Evolutionary conservation across 495 filamentous ascomycete species (phyloP), one percentile per base, ranked within the genome.

Genomic region (Amphirosellinia nigrospora): DNA sequence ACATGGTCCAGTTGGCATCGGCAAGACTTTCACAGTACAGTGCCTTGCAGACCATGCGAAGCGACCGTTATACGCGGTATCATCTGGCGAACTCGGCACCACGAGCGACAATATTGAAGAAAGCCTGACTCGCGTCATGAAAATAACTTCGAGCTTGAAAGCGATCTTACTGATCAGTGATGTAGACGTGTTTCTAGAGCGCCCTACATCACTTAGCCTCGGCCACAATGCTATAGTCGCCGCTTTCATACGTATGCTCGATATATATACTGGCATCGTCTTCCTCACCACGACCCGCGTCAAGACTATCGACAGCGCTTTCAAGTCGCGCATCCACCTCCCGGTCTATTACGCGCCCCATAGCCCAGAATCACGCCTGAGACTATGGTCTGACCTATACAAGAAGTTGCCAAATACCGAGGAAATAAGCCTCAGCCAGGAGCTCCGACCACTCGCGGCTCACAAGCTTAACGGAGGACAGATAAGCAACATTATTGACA

Each of bases 401-500:
- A 4, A 11, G 1, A 11, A 26, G 11, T 3, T 5, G 9, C 8
- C 48, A 21, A 8, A 11, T 28, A 2, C 0, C 5, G 74, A 77
- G 0, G 74, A 79, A 30, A 75, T 87, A 38, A 77, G 80, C 50
- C 82, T 86, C 26, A n/a, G n/a, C n/a, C 53, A 69, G 7, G 79
- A 85, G 6, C 70, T 88, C 2, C 66, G 79, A 9, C 64, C 65
- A 7, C 79, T 90, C 36, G 81, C 83, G 2, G 70, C 72, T n/a
- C 73, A 82, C 66, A 77, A 83, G 15, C 71, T 90, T 75, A 90
- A 90, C 74, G 88, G 89, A 0, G 75, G 87, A 23, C 85, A 90
- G 78, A 90, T 91, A 73, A 88, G 89, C 81, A 91, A 90, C 73
- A 79, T 86, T 16, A 74, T 91, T 65, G 88, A 89, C 79, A 86